phyloP scores from a whole-genome alignment of 371 early-diverging fungal species.

The Lichtheimia ramosa region DNA sequence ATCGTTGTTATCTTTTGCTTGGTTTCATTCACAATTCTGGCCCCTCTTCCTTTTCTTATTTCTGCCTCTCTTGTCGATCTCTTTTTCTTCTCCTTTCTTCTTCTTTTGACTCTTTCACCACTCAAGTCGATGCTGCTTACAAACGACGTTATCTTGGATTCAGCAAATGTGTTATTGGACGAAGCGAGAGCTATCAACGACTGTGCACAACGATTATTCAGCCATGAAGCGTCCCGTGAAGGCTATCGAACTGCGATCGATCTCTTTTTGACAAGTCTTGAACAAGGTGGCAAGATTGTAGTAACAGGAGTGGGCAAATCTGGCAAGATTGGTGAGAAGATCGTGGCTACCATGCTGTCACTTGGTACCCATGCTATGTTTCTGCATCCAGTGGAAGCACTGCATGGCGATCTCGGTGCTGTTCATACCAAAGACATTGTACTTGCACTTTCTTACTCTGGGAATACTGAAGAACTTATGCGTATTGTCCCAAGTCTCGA shows the following conservation, averaged over 20 bases:
- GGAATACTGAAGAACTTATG: slow-evolving; percentile 63
- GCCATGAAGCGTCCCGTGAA: slow-evolving; percentile 17
- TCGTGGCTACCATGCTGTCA: slow-evolving; percentile 66
- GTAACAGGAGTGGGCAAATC: slow-evolving; percentile 71
- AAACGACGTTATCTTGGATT: slow-evolving; percentile 10
- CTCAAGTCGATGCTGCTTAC: not conserved
- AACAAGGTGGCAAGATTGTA: slow-evolving; percentile 54
- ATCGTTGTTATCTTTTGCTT: not conserved
- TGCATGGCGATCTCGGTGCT: slow-evolving; percentile 67
- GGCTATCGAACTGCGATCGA: slow-evolving; percentile 45
- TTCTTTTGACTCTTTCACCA: not conserved
- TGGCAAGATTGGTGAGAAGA: slow-evolving; percentile 62
- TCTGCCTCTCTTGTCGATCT: not conserved
- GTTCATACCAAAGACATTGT: slow-evolving; percentile 54
- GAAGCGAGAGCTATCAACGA: slow-evolving; percentile 38
- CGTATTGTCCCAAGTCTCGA: slow-evolving; percentile 43
- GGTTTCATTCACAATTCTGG: not conserved
- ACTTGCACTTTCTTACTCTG: slow-evolving; percentile 62
- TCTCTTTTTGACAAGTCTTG: slow-evolving; percentile 33
- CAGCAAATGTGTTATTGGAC: slow-evolving; percentile 17
- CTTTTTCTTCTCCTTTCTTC: not conserved
- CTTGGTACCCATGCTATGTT: slow-evolving; percentile 57
- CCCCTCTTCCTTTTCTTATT: not conserved
- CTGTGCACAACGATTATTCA: slow-evolving; percentile 36
- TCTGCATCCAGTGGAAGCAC: slow-evolving; percentile 64